Conservation (phyloP, 2,329 filamentous ascomycete species). For the Epichloe typhina region DNA sequence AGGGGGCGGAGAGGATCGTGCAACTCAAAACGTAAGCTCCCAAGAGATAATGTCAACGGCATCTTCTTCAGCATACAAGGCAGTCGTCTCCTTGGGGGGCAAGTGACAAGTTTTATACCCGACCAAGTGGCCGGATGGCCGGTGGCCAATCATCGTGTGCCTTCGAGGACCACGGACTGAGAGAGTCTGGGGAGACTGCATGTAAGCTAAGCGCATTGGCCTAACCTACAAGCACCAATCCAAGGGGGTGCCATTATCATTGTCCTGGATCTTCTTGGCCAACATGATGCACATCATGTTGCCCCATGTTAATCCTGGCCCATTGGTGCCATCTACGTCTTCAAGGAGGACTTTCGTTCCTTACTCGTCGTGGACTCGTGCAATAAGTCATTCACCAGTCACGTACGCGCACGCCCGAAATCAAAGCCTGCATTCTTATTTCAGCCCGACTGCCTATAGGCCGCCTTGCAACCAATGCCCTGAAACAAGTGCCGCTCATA, state of each 20-base stretch:
- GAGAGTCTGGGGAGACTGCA: neutral
- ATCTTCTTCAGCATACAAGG: no score
- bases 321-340: neutral
- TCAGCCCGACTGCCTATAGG: slow-evolving; percentile 4
- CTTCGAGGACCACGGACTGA: neutral
- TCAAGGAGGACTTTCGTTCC: neutral
- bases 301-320: neutral
- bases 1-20: no score
- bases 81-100: neutral
- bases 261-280: neutral
- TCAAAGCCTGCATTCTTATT: slow-evolving; percentile 5
- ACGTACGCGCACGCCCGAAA: slow-evolving; percentile 3
- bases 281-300: neutral
- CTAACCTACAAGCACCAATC: neutral
- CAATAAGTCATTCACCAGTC: slow-evolving; percentile 2
- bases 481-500: neutral
- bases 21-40: no score
- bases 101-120: neutral
- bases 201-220: slow-evolving; percentile 5
- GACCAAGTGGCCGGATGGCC: slow-evolving; percentile 3
- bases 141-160: neutral
- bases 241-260: slow-evolving; percentile 5
- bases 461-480: neutral
- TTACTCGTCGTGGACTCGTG: neutral
- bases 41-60: no score